phyloP scores from a whole-genome alignment of 2,329 filamentous ascomycete genomes.

The Colletotrichum tofieldiae region DNA sequence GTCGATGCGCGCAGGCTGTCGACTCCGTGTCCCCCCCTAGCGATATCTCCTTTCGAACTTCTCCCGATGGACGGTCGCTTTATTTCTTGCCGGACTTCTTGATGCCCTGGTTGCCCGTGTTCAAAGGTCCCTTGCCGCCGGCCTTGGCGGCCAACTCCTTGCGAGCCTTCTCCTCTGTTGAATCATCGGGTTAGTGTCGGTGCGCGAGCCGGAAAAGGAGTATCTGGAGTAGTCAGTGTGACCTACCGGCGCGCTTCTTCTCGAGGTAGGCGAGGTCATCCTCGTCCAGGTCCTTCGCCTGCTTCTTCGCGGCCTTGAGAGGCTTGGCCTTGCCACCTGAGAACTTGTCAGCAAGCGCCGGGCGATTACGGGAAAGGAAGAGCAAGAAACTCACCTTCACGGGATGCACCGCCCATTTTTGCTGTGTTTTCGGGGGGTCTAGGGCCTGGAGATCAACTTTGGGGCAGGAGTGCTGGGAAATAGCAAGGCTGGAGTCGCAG shows the following conservation, averaged over 20 bases:
- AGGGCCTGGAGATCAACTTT: conserved; percentile 13
- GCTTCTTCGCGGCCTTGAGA: conserved; percentile 91
- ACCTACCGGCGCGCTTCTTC: conserved; percentile 87
- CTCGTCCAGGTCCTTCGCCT: conserved; percentile 85
- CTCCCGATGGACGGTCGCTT: conserved; percentile 22
- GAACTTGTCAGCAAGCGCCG: conserved; percentile 11
- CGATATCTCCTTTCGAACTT: neutral
- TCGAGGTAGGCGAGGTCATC: conserved; percentile 87
- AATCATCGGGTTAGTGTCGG: conserved; percentile 14
- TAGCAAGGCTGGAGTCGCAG: conserved; percentile 35
- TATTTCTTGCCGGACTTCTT: conserved; percentile 99
- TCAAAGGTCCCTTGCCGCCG: conserved; percentile 90
- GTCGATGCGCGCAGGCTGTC: conserved; percentile 2
- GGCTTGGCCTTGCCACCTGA: conserved; percentile 87
- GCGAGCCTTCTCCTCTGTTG: conserved; percentile 83
- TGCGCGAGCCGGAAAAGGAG: neutral
- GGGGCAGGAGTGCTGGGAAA: conserved; percentile 14
- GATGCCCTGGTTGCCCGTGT: conserved; percentile 88
- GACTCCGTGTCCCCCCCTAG: neutral
- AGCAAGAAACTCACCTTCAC: conserved; percentile 53
- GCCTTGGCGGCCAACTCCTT: conserved; percentile 88
- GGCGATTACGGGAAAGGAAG: neutral
- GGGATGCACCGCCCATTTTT: conserved; percentile 58
- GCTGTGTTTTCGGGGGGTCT: conserved; percentile 32
- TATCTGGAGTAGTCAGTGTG: neutral